A percentile compares a stretch with the other conserved stretches of the same genome.
Conservation (phyloP, 306 rosid genomes). For the Gastrolobium villosum region DNA sequence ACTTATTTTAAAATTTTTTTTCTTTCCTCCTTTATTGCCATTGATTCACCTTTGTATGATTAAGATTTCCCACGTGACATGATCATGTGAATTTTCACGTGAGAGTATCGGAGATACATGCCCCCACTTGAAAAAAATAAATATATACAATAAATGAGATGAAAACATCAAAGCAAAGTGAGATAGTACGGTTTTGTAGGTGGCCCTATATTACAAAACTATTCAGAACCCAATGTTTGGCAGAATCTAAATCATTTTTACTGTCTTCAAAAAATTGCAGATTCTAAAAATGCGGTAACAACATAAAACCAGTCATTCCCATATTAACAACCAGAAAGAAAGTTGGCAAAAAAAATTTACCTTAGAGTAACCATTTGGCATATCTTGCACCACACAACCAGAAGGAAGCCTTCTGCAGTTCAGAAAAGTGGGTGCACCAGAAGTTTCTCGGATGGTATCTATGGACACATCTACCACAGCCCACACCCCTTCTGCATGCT, state of each 20-base stretch:
- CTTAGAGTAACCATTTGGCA: conserved; percentile 95
- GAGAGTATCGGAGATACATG: conserved; percentile 56
- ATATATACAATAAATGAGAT: conserved; percentile 51
- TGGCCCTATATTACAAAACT: conserved; percentile 17
- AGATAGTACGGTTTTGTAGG: conserved; percentile 29
- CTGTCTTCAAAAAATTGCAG: conserved; percentile 44
- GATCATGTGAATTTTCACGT: no score
- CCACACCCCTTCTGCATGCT: conserved; percentile 94
- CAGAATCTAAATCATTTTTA: conserved; percentile 44
- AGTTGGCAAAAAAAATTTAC: conserved; percentile 43
- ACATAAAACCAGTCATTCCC: neutral
- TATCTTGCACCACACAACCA: conserved; percentile 92
- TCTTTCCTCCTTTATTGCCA: no score
- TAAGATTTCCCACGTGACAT: no score
- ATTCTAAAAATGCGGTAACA: conserved; percentile 17
- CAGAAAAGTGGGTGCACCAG: conserved; percentile 60
- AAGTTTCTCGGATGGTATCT: conserved; percentile 69
- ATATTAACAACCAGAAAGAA: neutral
- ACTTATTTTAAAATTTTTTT: no score
- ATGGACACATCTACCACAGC: conserved; percentile 88
- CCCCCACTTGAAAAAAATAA: conserved; percentile 53
- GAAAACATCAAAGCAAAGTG: conserved; percentile 39
- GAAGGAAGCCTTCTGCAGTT: conserved; percentile 89
- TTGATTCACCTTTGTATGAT: no score
- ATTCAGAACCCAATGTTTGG: conserved; percentile 15